Evolutionary conservation across 768 basidiomycete genomes (phyloP), one percentile per base, ranked within the genome.

Genomic region (Termitomyces sp.): DNA sequence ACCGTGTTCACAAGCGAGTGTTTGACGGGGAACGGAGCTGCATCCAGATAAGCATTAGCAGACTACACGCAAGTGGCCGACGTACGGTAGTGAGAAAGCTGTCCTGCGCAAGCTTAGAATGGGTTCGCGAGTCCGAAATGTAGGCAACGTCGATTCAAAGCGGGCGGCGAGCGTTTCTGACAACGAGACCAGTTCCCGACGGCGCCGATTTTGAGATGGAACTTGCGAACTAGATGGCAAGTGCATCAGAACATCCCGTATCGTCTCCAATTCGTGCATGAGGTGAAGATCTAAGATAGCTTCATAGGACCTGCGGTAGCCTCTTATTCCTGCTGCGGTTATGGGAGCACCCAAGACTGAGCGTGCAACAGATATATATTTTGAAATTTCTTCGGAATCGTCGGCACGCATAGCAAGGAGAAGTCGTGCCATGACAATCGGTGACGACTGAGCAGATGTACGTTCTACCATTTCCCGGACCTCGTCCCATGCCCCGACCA

Each of bases 401-500:
- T 80, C 80, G 0, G 76, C 71, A 18, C 85, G 85, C 79, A 97
- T 86, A 5, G 93, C 86, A 10, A 96, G 74, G 20, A 98, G 78
- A 14, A 94, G 83, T 30, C 85, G 80, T 5, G 88, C 94, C 54
- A 95, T 86, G 38, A 87, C 82, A 35, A 87, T 77, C 28, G 88
- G 79, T 0, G 92, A 77, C 0, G 82, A 78, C 22, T 80, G 76
- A 13, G 73, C 69, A n/a, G 78, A 71, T 18, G 78, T 74, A 30
- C 72, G 74, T 40, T 77, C 73, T 22, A 86, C 79, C 44, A 92
- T 76, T 18, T 73, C 71, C 52, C 84, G 78, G 16, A 99, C 89
- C 52, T 90, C 88, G 2, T 81, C 78, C 94, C 95, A 98, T 62
- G 94, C 93, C 5, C 93, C 90, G 35, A 94, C 88, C 83, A 95